A percentile compares a stretch with the other conserved stretches of the same genome.
phyloP scores from a whole-genome alignment of 2,329 filamentous ascomycete species.

The Calonectria pseudoreteaudii region DNA sequence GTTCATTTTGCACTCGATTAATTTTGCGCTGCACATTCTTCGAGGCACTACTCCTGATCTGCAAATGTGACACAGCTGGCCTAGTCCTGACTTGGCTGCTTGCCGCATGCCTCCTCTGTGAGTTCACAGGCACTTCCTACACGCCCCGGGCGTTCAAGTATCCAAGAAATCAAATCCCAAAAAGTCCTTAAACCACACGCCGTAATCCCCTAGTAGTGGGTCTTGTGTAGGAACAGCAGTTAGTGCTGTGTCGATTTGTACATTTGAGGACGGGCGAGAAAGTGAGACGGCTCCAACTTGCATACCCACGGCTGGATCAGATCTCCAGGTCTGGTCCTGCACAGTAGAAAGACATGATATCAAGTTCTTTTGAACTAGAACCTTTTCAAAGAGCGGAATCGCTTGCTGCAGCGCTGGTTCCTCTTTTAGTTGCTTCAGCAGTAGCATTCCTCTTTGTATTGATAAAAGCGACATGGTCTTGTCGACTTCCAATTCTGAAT shows the following conservation, averaged over 20 bases:
- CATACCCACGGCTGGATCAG: neutral
- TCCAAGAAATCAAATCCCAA: slow-evolving; percentile 19
- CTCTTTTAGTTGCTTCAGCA: slow-evolving; percentile 4
- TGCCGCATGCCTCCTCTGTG: neutral
- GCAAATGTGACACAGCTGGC: neutral
- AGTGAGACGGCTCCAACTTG: neutral
- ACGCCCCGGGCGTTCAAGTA: neutral
- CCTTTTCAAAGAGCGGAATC: slow-evolving; percentile 12
- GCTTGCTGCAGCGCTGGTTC: slow-evolving; percentile 12
- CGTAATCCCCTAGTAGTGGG: slow-evolving; percentile 1
- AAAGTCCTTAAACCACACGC: slow-evolving; percentile 18
- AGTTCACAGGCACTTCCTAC: neutral
- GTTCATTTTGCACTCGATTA: neutral
- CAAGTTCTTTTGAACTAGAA: slow-evolving; percentile 8
- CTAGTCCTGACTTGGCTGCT: neutral
- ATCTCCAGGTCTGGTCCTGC: neutral
- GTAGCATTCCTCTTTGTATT: slow-evolving; percentile 6
- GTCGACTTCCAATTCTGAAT: slow-evolving; percentile 9
- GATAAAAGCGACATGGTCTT: slow-evolving; percentile 8
- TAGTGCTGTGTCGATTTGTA: neutral
- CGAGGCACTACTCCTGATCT: neutral
- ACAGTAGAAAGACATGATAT: neutral
- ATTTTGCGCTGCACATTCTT: neutral
- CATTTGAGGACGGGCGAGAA: neutral
- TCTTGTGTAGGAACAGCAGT: neutral